Evolutionary conservation across 2,329 filamentous ascomycete species (phyloP).

Genomic region (Myrmaecium sp.): DNA sequence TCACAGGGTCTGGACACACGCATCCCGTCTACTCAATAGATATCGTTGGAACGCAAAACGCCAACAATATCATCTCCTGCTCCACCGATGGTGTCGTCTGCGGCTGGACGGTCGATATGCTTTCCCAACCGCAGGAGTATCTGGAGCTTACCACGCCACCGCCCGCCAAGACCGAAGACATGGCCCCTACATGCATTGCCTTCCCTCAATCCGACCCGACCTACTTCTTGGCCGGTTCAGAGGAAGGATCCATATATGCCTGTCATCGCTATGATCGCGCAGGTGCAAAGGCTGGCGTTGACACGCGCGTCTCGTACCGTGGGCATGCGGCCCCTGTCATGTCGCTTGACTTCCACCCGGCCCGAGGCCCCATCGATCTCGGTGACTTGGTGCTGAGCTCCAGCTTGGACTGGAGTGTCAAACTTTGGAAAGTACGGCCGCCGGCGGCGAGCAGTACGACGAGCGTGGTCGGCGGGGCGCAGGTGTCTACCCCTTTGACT

Average conservation of each 20-base stretch:
- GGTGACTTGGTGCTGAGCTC: constrained; percentile 87
- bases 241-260: constrained; percentile 91
- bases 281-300: constrained; percentile 89
- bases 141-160: constrained; percentile 74
- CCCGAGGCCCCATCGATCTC: constrained; percentile 79
- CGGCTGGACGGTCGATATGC: constrained; percentile 95
- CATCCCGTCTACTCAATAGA: constrained; percentile 92
- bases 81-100: constrained; percentile 95
- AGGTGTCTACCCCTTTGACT: constrained; percentile 54
- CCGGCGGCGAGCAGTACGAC: constrained; percentile 47
- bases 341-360: constrained; percentile 89
- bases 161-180: constrained; percentile 70
- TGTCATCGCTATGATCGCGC: constrained; percentile 96
- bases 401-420: constrained; percentile 91
- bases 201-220: constrained; percentile 93
- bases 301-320: constrained; percentile 71
- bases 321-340: constrained; percentile 91
- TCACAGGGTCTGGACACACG: constrained; percentile 88
- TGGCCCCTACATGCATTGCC: constrained; percentile 84
- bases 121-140: constrained; percentile 88
- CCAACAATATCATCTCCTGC: constrained; percentile 94
- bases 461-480: constrained; percentile 22
- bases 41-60: constrained; percentile 94
- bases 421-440: constrained; percentile 85
- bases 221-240: constrained; percentile 91